Conservation (phyloP, 2,329 filamentous ascomycete species). For the Aspergillus sp. region DNA sequence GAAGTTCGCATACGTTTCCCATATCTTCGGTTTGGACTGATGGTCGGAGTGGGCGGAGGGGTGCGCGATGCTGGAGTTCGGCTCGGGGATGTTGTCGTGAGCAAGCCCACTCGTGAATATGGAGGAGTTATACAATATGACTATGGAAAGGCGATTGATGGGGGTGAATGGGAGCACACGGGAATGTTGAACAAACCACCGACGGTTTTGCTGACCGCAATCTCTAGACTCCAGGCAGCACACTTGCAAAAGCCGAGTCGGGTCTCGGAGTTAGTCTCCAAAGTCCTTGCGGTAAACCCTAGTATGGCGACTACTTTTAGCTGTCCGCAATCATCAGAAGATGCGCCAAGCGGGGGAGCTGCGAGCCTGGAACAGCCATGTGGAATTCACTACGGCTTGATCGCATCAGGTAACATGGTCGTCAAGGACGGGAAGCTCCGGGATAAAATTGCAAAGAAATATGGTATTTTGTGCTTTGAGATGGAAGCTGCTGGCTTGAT, state of each 20-base stretch:
- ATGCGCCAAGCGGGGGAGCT: background rate
- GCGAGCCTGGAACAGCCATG: background rate
- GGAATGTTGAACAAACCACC: slow-evolving; percentile 21
- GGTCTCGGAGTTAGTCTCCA: background rate
- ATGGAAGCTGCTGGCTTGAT: background rate
- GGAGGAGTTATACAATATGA: slow-evolving; percentile 34
- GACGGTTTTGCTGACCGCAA: slow-evolving; percentile 15
- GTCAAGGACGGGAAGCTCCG: background rate
- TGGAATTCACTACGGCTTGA: background rate
- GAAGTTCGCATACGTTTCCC: slow-evolving; percentile 29
- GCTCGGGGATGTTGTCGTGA: background rate
- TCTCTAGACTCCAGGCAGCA: background rate
- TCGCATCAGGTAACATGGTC: slow-evolving; percentile 5
- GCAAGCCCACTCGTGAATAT: slow-evolving; percentile 7
- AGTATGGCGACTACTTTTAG: background rate
- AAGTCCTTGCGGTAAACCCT: background rate
- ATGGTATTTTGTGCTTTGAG: background rate
- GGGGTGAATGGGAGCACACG: slow-evolving; percentile 18
- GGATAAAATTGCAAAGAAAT: background rate
- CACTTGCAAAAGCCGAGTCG: background rate
- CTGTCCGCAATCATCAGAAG: background rate
- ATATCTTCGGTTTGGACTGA: background rate
- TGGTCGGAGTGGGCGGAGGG: background rate
- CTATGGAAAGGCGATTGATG: slow-evolving; percentile 25
- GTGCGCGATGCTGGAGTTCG: background rate